Percentiles rank a stretch among this genome's conserved stretches.
phyloP scores from a whole-genome alignment of 1,139 yeast species.

The Petasospora rhodanensis region DNA sequence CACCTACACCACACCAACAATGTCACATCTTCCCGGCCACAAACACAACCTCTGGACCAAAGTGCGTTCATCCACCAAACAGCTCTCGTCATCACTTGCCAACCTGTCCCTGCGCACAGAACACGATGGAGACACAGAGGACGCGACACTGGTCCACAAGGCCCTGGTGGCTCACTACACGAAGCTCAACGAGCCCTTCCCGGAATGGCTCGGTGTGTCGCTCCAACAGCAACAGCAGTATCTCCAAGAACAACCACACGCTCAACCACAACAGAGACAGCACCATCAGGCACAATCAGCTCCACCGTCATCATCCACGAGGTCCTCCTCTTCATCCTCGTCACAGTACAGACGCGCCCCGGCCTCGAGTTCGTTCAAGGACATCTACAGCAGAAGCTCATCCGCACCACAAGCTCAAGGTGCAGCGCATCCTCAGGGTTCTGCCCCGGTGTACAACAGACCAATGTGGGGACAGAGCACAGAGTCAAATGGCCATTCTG shows the following conservation, averaged over 20 bases:
- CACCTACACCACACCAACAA: too few relatives aligned
- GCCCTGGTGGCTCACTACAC: constrained; percentile 32
- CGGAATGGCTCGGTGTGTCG: constrained; percentile 37
- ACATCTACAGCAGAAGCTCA: constrained; percentile 10
- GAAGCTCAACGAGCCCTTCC: constrained; percentile 31
- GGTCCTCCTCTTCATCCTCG: neutral
- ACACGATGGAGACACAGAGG: constrained; percentile 34
- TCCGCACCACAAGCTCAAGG: constrained; percentile 1
- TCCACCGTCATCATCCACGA: constrained; percentile 7
- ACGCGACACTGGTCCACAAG: constrained; percentile 34
- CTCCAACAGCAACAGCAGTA: constrained; percentile 9
- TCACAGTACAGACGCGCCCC: constrained; percentile 9
- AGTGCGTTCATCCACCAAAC: constrained; percentile 23
- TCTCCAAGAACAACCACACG: constrained; percentile 8
- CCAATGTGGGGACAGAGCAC: constrained; percentile 9
- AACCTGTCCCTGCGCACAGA: constrained; percentile 30
- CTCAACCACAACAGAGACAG: constrained; percentile 6
- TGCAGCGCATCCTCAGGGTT: constrained; percentile 2
- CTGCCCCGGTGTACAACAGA: constrained; percentile 7
- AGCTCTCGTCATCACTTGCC: constrained; percentile 19
- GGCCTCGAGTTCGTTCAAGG: constrained; percentile 16
- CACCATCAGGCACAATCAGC: constrained; percentile 8
- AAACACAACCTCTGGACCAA: constrained; percentile 21
- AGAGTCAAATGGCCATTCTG: too few relatives aligned
- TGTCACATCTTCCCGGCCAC: constrained; percentile 6